Conservation (phyloP, 345 rosid species). For the Salix arbutifolia region DNA sequence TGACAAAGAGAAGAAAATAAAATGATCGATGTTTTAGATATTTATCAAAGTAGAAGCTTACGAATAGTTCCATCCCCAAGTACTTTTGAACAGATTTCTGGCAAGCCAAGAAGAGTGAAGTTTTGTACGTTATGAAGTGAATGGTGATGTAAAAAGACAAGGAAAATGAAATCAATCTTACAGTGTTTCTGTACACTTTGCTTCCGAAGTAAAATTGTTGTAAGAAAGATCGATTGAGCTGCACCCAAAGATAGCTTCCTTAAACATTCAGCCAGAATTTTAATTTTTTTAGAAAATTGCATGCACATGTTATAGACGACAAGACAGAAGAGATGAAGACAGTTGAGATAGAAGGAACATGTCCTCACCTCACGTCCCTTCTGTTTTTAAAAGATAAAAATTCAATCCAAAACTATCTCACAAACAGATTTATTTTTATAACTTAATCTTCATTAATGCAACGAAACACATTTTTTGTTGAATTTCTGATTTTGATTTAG, state of each 20-base stretch:
- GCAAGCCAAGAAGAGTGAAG: neutral
- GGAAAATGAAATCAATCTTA: neutral
- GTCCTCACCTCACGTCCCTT: too few relatives aligned
- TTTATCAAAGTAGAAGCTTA: neutral
- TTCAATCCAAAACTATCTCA: too few relatives aligned
- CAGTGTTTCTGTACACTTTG: slow-evolving; percentile 6
- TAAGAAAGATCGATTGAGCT: slow-evolving; percentile 13
- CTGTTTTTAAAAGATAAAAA: too few relatives aligned
- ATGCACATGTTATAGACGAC: neutral
- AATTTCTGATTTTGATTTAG: too few relatives aligned
- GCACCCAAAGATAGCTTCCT: slow-evolving; percentile 1
- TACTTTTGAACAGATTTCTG: slow-evolving; percentile 11
- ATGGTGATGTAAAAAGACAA: neutral
- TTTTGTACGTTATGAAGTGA: neutral
- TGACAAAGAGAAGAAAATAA: neutral
- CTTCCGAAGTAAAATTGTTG: slow-evolving; percentile 8
- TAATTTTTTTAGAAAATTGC: neutral
- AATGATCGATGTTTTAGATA: neutral
- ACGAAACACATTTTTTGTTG: too few relatives aligned
- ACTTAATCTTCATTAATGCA: too few relatives aligned
- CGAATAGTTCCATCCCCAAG: neutral
- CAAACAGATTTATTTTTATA: too few relatives aligned
- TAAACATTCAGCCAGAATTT: neutral
- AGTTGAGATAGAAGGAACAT: too few relatives aligned
- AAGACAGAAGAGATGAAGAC: too few relatives aligned